Percentiles rank a stretch among this genome's conserved stretches.
Evolutionary conservation across 2,329 filamentous ascomycete species (phyloP).

Genomic region (Penicillium capsulatum): DNA sequence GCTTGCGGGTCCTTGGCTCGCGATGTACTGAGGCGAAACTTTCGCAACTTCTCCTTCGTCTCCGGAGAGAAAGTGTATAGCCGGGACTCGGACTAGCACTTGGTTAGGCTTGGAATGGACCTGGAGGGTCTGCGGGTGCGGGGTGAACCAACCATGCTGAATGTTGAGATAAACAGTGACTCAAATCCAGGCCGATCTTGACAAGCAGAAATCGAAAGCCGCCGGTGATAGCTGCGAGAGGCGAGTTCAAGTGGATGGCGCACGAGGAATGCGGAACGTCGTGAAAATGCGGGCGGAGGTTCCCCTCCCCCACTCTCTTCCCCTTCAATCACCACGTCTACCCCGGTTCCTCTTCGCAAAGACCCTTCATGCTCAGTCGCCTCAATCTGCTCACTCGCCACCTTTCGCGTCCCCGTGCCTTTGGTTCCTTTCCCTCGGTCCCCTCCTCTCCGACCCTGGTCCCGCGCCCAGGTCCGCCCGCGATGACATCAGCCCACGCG

Average conservation of each 20-base stretch:
- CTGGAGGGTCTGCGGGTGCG: neutral
- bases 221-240: too few relatives aligned
- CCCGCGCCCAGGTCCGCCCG: constrained; percentile 18
- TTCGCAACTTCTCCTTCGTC: constrained; percentile 83
- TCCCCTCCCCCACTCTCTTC: constrained; percentile 16
- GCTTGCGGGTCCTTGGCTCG: constrained; percentile 82
- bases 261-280: constrained; percentile 8
- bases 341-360: neutral
- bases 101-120: neutral
- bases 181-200: too few relatives aligned
- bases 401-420: constrained; percentile 60
- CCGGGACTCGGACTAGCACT: constrained; percentile 69
- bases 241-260: neutral
- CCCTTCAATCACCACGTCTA: constrained; percentile 6
- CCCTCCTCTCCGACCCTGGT: constrained; percentile 31
- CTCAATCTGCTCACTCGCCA: constrained; percentile 70
- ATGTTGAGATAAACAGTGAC: too few relatives aligned
- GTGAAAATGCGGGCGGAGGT: constrained; percentile 20
- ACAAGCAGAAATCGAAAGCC: too few relatives aligned
- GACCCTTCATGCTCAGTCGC: constrained; percentile 65
- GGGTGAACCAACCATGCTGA: neutral
- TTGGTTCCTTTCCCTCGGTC: constrained; percentile 50
- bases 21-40: constrained; percentile 89
- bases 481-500: constrained; percentile 45
- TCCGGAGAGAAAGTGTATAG: constrained; percentile 90